Conservation (phyloP, 805 yeast genomes). For the Pichia californica region DNA sequence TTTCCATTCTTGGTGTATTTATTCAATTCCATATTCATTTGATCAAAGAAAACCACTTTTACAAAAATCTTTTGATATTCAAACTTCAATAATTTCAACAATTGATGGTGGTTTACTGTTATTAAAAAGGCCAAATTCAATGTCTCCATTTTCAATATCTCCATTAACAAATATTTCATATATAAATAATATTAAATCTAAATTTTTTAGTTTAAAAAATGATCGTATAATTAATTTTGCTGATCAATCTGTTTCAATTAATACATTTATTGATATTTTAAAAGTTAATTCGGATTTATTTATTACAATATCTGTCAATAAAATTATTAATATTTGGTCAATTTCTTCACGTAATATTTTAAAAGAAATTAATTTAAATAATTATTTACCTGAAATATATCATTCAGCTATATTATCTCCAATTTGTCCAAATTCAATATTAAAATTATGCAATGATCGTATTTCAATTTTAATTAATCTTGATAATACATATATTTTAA, state of each 20-base stretch:
- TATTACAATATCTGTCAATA: conserved; percentile 47
- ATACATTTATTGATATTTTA: conserved; percentile 19
- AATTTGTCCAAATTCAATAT: conserved; percentile 15
- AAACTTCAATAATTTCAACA: conserved; percentile 50
- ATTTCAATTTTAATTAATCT: conserved; percentile 24
- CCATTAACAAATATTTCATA: conserved; percentile 52
- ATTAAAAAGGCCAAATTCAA: conserved; percentile 31
- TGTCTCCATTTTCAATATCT: conserved; percentile 17
- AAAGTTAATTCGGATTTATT: conserved; percentile 11
- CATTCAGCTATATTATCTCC: conserved; percentile 17
- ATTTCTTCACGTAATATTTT: conserved; percentile 28
- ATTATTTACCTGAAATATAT: conserved; percentile 18
- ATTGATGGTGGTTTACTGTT: conserved; percentile 75
- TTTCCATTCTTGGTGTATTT: conserved; percentile 55
- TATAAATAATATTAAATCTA: conserved; percentile 27
- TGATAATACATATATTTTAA: conserved; percentile 17
- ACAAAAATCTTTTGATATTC: conserved; percentile 38
- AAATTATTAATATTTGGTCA: conserved; percentile 56
- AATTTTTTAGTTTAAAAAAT: conserved; percentile 10
- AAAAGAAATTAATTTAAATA: conserved; percentile 19
- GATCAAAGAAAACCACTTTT: conserved; percentile 50
- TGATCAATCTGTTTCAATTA: conserved; percentile 18
- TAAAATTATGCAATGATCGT: conserved; percentile 12
- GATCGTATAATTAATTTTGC: conserved; percentile 16
- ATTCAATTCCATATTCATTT: conserved; percentile 62